phyloP scores from a whole-genome alignment of 345 rosid genomes.

The Brassica cretica region DNA sequence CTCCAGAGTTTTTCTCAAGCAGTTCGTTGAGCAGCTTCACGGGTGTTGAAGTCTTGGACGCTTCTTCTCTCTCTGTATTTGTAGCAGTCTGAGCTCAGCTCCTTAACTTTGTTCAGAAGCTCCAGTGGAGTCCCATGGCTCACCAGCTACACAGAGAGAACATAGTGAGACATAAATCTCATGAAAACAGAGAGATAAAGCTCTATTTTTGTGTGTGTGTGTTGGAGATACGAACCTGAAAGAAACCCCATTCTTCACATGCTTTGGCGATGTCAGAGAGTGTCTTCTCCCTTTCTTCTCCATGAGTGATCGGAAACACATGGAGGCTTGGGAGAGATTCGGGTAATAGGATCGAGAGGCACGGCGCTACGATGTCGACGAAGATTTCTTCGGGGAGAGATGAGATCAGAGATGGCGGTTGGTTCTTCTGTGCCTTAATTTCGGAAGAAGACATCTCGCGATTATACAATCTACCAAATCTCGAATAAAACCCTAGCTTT shows the following conservation, averaged over 20 bases:
- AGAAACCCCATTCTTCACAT: conserved; percentile 92
- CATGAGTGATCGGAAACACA: conserved; percentile 35
- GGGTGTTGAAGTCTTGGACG: conserved; percentile 53
- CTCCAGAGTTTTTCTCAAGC: conserved; percentile 39
- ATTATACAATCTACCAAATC: background rate
- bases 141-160: conserved; percentile 49
- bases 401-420: conserved; percentile 12
- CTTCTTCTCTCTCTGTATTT: conserved; percentile 67
- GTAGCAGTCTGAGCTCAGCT: conserved; percentile 54
- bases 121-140: conserved; percentile 80
- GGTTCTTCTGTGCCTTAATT: conserved; percentile 32
- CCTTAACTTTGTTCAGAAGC: conserved; percentile 73
- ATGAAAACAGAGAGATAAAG: background rate
- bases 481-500: conserved; percentile 7
- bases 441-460: conserved; percentile 17
- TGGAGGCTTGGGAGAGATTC: conserved; percentile 17
- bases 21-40: conserved; percentile 53
- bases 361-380: conserved; percentile 23
- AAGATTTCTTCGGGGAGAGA: conserved; percentile 31
- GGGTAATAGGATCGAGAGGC: conserved; percentile 23
- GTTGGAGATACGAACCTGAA: conserved; percentile 55
- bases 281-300: conserved; percentile 61
- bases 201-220: background rate
- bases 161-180: conserved; percentile 7
- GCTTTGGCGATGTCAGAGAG: conserved; percentile 70